Evolutionary conservation across 2,329 filamentous ascomycete genomes (phyloP).

Genomic region (Pestalotiopsis sp.): DNA sequence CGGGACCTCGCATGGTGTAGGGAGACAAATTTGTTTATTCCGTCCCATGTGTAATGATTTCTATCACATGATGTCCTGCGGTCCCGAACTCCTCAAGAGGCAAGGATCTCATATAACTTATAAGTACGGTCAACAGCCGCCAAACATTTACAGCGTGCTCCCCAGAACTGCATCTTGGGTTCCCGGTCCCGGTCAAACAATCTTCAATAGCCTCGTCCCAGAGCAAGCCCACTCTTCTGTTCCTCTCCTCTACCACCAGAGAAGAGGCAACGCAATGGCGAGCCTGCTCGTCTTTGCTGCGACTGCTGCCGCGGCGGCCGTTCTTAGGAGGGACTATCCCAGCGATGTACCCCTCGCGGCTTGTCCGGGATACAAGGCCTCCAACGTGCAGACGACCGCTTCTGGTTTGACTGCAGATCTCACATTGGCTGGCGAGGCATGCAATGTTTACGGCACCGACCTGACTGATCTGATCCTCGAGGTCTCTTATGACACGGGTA

Average conservation of each 20-base stretch:
- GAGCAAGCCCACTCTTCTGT: background rate
- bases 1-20: background rate
- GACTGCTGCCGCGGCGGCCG: slow-evolving; percentile 27
- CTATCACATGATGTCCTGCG: too few relatives aligned
- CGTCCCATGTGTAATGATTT: background rate
- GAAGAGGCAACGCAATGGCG: slow-evolving; percentile 24
- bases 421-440: slow-evolving; percentile 63
- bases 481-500: slow-evolving; percentile 65
- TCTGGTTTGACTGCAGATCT: slow-evolving; percentile 64
- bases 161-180: background rate
- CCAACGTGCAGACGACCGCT: slow-evolving; percentile 52
- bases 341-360: slow-evolving; percentile 34
- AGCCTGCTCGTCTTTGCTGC: slow-evolving; percentile 28
- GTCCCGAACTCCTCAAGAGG: too few relatives aligned
- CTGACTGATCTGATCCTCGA: slow-evolving; percentile 62
- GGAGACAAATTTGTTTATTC: background rate
- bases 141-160: too few relatives aligned
- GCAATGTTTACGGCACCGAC: slow-evolving; percentile 72
- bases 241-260: background rate
- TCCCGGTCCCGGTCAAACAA: background rate
- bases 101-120: too few relatives aligned
- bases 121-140: too few relatives aligned
- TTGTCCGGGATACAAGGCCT: slow-evolving; percentile 65
- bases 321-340: slow-evolving; percentile 25
- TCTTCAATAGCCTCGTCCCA: background rate